A percentile compares a stretch with the other conserved stretches of the same genome.
phyloP scores from a whole-genome alignment of 225 moss, liverwort and hornwort species.

The Bryoerythrophyllum caledonicum region DNA sequence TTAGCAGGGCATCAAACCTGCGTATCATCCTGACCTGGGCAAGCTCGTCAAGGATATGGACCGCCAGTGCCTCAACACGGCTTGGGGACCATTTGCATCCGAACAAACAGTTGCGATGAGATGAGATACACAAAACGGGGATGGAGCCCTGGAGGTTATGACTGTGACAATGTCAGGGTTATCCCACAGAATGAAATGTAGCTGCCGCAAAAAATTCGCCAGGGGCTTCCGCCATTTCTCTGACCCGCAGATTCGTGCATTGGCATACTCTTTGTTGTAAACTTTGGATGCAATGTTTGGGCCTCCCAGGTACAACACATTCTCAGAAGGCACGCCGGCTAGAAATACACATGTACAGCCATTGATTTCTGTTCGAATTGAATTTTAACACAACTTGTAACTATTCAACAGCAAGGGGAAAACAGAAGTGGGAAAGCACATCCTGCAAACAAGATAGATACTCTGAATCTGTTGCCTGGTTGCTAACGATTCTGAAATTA shows the following conservation, averaged over 20 bases:
- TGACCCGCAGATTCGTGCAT: constrained; percentile 86
- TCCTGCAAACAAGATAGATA: background rate
- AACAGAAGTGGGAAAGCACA: background rate
- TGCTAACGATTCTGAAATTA: too few relatives aligned
- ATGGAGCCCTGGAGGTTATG: background rate
- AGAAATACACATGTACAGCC: constrained; percentile 17
- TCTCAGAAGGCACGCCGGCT: constrained; percentile 81
- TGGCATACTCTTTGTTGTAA: constrained; percentile 87
- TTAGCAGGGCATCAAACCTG: too few relatives aligned
- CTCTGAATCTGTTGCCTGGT: background rate
- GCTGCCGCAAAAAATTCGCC: constrained; percentile 79
- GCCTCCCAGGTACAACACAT: constrained; percentile 86
- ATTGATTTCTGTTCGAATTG: constrained; percentile 16
- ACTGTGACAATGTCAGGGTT: constrained; percentile 85
- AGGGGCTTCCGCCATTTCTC: constrained; percentile 86
- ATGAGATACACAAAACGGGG: background rate
- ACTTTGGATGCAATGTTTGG: constrained; percentile 93
- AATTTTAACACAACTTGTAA: background rate
- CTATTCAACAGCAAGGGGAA: background rate
- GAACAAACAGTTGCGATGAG: constrained; percentile 19
- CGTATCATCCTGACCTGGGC: constrained; percentile 46
- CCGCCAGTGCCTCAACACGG: constrained; percentile 56
- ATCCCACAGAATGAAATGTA: constrained; percentile 94
- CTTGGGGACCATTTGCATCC: constrained; percentile 64
- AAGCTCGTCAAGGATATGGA: constrained; percentile 70